Conservation (phyloP, 2,329 filamentous ascomycete species). For the Fusarium haematococcum region DNA sequence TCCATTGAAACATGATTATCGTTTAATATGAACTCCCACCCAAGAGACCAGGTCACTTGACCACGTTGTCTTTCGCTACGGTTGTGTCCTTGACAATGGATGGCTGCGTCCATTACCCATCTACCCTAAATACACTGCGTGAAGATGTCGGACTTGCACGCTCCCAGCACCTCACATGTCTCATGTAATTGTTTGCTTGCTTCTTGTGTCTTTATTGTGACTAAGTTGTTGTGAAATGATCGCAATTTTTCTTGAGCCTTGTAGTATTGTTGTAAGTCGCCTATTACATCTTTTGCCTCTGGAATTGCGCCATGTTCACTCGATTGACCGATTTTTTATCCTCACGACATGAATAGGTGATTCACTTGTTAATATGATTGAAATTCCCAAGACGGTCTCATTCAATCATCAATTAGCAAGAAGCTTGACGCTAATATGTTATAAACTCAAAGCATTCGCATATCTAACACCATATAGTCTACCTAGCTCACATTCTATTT, state of each 20-base stretch:
- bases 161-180: background rate
- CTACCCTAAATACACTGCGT: background rate
- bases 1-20: background rate
- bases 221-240: background rate
- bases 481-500: background rate
- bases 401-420: background rate
- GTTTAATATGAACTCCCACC: background rate
- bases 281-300: background rate
- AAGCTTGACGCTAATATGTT: background rate
- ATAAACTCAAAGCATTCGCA: background rate
- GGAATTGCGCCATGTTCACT: background rate
- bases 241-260: background rate
- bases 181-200: background rate
- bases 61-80: background rate
- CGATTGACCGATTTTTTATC: background rate
- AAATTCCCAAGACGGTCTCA: background rate
- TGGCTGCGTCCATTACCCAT: background rate
- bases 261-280: background rate
- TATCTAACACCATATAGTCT: background rate
- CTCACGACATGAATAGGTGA: background rate
- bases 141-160: background rate
- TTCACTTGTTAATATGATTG: background rate
- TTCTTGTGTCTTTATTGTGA: background rate
- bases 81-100: background rate
- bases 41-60: background rate